Evolutionary conservation across 2,329 filamentous ascomycete species (phyloP), one percentile per base, ranked within the genome.

Genomic region (Teratosphaeria viscida): DNA sequence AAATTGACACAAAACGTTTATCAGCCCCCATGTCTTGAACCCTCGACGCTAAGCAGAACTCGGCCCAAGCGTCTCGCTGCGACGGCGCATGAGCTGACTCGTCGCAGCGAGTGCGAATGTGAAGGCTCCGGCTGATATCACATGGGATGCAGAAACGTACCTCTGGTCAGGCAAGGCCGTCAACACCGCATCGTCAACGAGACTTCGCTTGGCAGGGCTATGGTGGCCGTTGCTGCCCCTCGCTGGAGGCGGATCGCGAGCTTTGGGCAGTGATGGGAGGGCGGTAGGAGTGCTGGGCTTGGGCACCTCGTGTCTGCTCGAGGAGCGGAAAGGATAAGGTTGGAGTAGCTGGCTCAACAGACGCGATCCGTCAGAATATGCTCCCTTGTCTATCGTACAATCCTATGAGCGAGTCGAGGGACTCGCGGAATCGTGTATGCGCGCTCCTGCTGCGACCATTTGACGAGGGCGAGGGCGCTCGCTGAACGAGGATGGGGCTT

Each of bases 351-450:
- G 49, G 47, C 54, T 57, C 39, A 60, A 34, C 54, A 34, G 14
- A 62, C 56, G 35, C 58, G 60, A 59, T 54, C 19, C 19, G 55
- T 64, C 59, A 65, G 65, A 60, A 65, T 56, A 65, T 32, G 39
- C 49, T 60, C 11, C 34, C 57, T 54, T 23, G 57, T 43, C 56
- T 55, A 43, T 57, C 27, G 58, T 70, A 69, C 47, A 67, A 57
- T 58, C 60, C 64, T 59, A 70, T 59, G 59, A 70, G 62, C 34
- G 66, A 67, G 61, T 68, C 67, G 57, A 70, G 60, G 27, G 65
- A 65, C 55, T 66, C 64, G 58, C 65, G 59, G 58, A 63, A 57
- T 19, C 43, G 43, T 49, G 16, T 19, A 23, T 49, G n/a, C 5
- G 43, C n/a, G 19, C 43, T 49, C 19, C n/a, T 49, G 4, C 19